Conservation (phyloP, 208 protist genomes). For the Zelonia costaricensis region DNA sequence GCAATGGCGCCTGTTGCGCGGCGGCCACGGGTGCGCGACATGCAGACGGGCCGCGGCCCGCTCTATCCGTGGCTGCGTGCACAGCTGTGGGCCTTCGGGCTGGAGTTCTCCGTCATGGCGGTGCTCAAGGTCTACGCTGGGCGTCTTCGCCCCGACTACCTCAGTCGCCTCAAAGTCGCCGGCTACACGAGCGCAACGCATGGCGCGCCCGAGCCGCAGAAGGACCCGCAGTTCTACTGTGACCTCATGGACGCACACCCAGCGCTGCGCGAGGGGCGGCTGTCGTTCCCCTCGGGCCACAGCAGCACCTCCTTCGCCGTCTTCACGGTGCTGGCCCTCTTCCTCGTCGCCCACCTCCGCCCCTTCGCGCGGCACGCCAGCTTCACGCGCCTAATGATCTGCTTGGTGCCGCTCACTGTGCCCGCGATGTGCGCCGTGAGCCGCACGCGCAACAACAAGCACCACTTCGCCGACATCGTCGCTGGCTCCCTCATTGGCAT, state of each 20-base stretch:
- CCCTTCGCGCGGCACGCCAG: slow-evolving; percentile 66
- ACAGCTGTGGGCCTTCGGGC: slow-evolving; percentile 44
- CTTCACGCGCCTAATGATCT: slow-evolving; percentile 61
- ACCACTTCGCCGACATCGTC: slow-evolving; percentile 88
- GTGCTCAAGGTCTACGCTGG: slow-evolving; percentile 85
- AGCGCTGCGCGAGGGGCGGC: slow-evolving; percentile 63
- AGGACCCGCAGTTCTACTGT: slow-evolving; percentile 60
- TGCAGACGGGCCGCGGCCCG: slow-evolving; percentile 21
- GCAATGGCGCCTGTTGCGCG: no score
- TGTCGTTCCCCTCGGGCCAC: slow-evolving; percentile 94
- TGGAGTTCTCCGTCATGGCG: slow-evolving; percentile 42
- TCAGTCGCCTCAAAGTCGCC: slow-evolving; percentile 44
- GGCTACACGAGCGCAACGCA: slow-evolving; percentile 36
- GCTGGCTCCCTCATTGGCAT: slow-evolving; percentile 75
- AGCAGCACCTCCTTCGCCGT: slow-evolving; percentile 83
- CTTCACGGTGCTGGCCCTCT: slow-evolving; percentile 65
- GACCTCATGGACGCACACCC: slow-evolving; percentile 36
- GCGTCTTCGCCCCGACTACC: slow-evolving; percentile 91
- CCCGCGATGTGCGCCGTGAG: slow-evolving; percentile 70
- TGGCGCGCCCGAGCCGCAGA: slow-evolving; percentile 30
- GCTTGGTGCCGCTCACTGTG: slow-evolving; percentile 57
- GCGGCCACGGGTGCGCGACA: slow-evolving; percentile 16
- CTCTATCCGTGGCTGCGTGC: slow-evolving; percentile 64
- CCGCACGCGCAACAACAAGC: slow-evolving; percentile 85
- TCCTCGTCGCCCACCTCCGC: slow-evolving; percentile 64